These are phyloP conservation scores for Didymella keratinophila DNA, from an alignment of 2,329 filamentous ascomycete genomes.

Conservation along the genomic window DNA sequence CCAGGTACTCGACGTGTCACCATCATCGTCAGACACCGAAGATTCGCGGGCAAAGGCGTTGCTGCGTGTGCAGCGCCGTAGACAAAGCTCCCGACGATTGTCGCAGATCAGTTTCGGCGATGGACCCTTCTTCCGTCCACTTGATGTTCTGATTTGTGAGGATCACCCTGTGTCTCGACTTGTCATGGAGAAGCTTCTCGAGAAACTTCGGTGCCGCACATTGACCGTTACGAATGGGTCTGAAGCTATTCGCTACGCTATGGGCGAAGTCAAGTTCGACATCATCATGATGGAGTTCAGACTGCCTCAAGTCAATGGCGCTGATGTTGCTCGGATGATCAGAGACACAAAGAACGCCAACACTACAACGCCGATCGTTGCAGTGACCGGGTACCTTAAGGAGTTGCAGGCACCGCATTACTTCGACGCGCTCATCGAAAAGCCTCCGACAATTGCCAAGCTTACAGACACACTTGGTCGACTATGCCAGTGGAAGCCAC, in stretches of 20 bases:
- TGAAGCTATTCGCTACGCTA: constrained; percentile 90
- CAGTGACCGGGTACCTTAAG: constrained; percentile 97
- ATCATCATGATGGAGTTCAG: constrained; percentile 99
- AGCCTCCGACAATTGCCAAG: constrained; percentile 92
- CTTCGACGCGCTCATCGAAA: constrained; percentile 95
- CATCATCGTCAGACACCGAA: constrained; percentile 97
- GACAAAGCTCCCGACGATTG: constrained; percentile 93
- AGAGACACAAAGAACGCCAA: constrained; percentile 96
- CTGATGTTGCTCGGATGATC: constrained; percentile 96
- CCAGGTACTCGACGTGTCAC: constrained; percentile 94
- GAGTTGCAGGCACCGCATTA: constrained; percentile 94
- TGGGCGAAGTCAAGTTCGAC: constrained; percentile 98
- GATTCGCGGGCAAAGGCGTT: constrained; percentile 90
- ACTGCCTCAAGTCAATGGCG: constrained; percentile 91
- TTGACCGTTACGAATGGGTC: constrained; percentile 90
- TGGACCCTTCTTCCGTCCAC: constrained; percentile 83
- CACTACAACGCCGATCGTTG: constrained; percentile 91
- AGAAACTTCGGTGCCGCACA: constrained; percentile 93
- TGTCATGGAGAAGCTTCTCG: constrained; percentile 98
- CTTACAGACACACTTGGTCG: constrained; percentile 85
- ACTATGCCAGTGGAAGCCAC: constrained; percentile 92
- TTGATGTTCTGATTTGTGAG: constrained; percentile 96
- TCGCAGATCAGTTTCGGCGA: constrained; percentile 89
- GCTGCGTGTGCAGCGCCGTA: constrained; percentile 87
- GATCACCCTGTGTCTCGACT: constrained; percentile 96